phyloP scores from a whole-genome alignment of 352 stramenopile genomes.

The Hyaloperonospora arabidopsidis region DNA sequence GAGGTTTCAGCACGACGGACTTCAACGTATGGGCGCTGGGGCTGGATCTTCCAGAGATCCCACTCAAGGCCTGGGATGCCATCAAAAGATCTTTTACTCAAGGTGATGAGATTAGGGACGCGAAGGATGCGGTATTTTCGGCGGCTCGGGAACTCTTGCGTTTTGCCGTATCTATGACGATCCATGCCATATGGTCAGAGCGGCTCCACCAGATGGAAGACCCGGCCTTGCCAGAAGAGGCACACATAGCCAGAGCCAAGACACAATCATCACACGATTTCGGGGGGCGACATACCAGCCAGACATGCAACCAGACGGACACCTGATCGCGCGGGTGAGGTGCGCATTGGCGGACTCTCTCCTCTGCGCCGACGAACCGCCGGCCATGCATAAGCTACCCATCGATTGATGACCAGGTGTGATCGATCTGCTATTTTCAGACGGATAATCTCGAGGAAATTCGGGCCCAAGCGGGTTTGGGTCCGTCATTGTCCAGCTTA shows the following conservation, averaged over 20 bases:
- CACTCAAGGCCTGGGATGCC: not conserved
- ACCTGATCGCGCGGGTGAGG: not conserved
- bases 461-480: too few relatives aligned
- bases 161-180: too few relatives aligned
- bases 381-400: not conserved
- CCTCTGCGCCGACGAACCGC: not conserved
- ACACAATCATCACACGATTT: not conserved
- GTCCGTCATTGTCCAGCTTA: not conserved
- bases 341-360: not conserved
- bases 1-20: not conserved
- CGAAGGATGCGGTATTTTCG: not conserved
- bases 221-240: not conserved
- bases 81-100: not conserved
- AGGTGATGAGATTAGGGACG: not conserved
- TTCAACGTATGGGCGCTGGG: not conserved
- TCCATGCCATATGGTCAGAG: not conserved
- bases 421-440: slow-evolving; percentile 4
- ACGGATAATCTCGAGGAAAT: not conserved
- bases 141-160: not conserved
- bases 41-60: not conserved
- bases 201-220: not conserved
- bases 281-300: not conserved
- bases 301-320: not conserved
- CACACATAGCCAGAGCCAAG: not conserved
- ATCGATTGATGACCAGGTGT: not conserved